Evolutionary conservation across 1,284 basidiomycete species (phyloP), one percentile per base, ranked within the genome.

Genomic region (Ganoderma resinaceum): DNA sequence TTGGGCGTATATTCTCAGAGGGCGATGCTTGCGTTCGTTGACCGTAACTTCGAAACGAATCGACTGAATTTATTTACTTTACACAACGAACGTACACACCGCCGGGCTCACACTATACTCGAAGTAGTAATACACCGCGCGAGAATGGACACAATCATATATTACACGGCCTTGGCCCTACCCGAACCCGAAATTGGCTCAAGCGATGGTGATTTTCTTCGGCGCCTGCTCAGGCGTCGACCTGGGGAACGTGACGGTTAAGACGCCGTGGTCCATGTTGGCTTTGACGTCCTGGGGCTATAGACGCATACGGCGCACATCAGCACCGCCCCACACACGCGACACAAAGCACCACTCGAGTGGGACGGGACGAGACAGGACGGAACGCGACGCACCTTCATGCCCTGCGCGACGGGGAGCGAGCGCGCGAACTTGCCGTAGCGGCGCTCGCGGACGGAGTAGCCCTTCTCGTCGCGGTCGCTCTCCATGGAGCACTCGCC

Each of bases 381-480:
- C 8, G 14, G 20, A 14, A 37, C 14, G 20, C 35, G 20, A 67
- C 78, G 71, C 61, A 84, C 86, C 82, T 86, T 84, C 62, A 83
- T 78, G 2, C 86, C 86, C 68, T 77, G 75, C 52, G 87, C 85
- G 6, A 87, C 79, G 60, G 79, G 75, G 66, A 87, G 40, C 0
- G 80, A 79, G 46, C 87, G 81, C n/a, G 82, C 79, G 74, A 86
- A 85, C 65, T 79, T 84, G 63, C 86, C 86, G 59, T 68, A 82
- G 60, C 80, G 78, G 33, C 86, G 80, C 77, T 88, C 87, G 61
- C 84, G 82, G n/a, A 87, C 78, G n/a, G 80, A 78, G 62, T 80
- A 88, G 23, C 83, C 84, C 8, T 76, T 72, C 71, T 85, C 81
- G 3, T 83, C 82, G 38, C 75, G 76, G 12, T 84, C 76, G 26